These are phyloP conservation scores for Amylocarpus encephaloides DNA, from an alignment of 2,329 filamentous ascomycete species.

Conservation along the genomic window DNA sequence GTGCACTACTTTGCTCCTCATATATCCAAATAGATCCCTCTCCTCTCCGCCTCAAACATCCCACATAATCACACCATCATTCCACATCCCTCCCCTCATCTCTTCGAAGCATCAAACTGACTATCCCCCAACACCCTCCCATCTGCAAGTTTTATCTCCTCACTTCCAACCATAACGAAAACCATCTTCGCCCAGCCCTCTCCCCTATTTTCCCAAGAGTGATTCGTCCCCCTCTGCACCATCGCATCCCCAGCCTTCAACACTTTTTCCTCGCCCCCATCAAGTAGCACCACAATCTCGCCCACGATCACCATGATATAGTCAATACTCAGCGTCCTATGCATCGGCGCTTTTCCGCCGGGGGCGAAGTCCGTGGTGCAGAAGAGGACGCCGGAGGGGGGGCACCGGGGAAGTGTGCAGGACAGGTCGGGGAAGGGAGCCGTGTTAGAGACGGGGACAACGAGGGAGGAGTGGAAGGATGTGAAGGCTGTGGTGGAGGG, in stretches of 20 bases:
- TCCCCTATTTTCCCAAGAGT: slow-evolving; percentile 39
- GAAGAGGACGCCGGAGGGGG: slow-evolving; percentile 34
- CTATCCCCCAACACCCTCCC: background rate
- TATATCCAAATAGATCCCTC: background rate
- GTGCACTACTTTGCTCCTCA: background rate
- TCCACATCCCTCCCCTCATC: background rate
- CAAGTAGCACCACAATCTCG: slow-evolving; percentile 35
- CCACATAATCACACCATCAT: no score
- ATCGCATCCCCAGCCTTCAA: slow-evolving; percentile 35
- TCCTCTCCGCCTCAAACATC: background rate
- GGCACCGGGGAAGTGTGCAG: slow-evolving; percentile 29
- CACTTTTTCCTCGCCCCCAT: slow-evolving; percentile 36
- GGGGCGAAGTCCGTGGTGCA: slow-evolving; percentile 19
- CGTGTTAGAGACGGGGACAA: slow-evolving; percentile 31
- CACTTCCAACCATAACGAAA: slow-evolving; percentile 26
- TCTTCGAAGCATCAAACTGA: background rate
- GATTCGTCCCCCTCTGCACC: slow-evolving; percentile 38
- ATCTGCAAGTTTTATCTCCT: background rate
- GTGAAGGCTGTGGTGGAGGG: slow-evolving; percentile 29
- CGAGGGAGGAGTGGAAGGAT: slow-evolving; percentile 27
- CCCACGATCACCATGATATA: slow-evolving; percentile 37
- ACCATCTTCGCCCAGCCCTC: slow-evolving; percentile 35
- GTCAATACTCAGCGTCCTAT: slow-evolving; percentile 38
- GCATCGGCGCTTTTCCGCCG: slow-evolving; percentile 32
- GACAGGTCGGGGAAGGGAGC: background rate